Evolutionary conservation across 1,284 basidiomycete genomes (phyloP).

Genomic region (Ustilago bromivora): DNA sequence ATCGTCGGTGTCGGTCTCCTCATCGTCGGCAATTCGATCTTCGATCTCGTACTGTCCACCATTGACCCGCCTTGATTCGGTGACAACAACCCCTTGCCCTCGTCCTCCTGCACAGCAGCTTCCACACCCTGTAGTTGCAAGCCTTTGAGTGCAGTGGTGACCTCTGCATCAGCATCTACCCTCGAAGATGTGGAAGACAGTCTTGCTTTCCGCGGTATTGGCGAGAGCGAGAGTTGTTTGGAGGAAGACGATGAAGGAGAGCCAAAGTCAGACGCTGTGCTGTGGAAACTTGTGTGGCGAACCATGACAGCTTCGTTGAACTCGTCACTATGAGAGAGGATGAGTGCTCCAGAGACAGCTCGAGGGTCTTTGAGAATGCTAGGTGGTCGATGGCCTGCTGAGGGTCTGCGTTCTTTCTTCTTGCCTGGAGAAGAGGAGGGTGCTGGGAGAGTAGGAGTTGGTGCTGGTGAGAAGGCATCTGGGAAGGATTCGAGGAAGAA

Average conservation of each 20-base stretch:
- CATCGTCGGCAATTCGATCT: slow-evolving; percentile 24
- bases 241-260: slow-evolving; percentile 27
- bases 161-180: neutral
- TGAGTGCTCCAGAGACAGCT: slow-evolving; percentile 29
- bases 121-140: slow-evolving; percentile 16
- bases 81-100: slow-evolving; percentile 3
- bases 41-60: slow-evolving; percentile 9
- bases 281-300: slow-evolving; percentile 20
- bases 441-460: slow-evolving; percentile 1
- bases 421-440: neutral
- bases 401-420: slow-evolving; percentile 19
- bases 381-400: slow-evolving; percentile 12
- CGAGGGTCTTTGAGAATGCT: slow-evolving; percentile 32
- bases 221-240: slow-evolving; percentile 31
- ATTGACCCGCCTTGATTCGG: slow-evolving; percentile 11
- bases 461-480: slow-evolving; percentile 9
- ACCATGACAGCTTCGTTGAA: slow-evolving; percentile 13
- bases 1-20: slow-evolving; percentile 38
- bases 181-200: neutral
- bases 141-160: neutral
- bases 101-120: neutral
- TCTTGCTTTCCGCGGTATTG: neutral
- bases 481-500: slow-evolving; percentile 58
- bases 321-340: slow-evolving; percentile 22
- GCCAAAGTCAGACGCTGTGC: slow-evolving; percentile 25